Percentiles rank a stretch among this genome's conserved stretches.
Conservation (phyloP, 1,284 basidiomycete genomes). For the Anthracocystis panici-leucophaei region DNA sequence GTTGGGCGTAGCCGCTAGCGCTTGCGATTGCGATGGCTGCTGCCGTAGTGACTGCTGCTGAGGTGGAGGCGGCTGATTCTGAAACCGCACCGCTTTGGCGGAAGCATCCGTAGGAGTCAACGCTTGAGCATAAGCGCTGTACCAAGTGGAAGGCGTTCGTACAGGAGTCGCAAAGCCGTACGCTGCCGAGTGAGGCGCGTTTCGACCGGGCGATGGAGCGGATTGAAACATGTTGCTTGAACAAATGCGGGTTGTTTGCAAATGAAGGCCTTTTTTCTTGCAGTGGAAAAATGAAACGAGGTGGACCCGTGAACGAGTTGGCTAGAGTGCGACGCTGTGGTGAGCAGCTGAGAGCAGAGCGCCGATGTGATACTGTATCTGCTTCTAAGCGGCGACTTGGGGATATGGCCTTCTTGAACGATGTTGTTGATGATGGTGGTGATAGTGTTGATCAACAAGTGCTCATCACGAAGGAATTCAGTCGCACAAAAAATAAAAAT, state of each 20-base stretch:
- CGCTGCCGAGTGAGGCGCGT: conserved; percentile 3
- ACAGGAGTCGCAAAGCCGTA: conserved; percentile 38
- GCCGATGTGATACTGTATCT: too few species aligned
- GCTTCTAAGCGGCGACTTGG: not conserved
- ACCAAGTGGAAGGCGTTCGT: conserved; percentile 26
- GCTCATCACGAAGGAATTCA: not conserved
- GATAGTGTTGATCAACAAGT: not conserved
- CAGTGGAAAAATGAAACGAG: not conserved
- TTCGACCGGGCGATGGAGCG: conserved; percentile 10
- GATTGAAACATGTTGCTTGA: conserved; percentile 16
- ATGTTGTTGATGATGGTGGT: not conserved
- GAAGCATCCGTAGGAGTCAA: conserved; percentile 21
- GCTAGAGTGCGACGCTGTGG: too few species aligned
- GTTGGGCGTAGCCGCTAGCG: conserved; percentile 10
- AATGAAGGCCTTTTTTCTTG: not conserved
- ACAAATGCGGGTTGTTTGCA: not conserved
- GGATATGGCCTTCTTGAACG: not conserved
- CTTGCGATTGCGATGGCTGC: conserved; percentile 6
- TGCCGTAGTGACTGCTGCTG: conserved; percentile 16
- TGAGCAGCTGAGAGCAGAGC: too few species aligned
- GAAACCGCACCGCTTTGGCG: conserved; percentile 43
- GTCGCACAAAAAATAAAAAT: not conserved
- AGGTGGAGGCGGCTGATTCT: conserved; percentile 30
- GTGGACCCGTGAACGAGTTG: too few species aligned
- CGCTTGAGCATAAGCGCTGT: conserved; percentile 29